Base-by-base conservation (phyloP, 768 basidiomycete species). In the Pholiota molesta region DNA sequence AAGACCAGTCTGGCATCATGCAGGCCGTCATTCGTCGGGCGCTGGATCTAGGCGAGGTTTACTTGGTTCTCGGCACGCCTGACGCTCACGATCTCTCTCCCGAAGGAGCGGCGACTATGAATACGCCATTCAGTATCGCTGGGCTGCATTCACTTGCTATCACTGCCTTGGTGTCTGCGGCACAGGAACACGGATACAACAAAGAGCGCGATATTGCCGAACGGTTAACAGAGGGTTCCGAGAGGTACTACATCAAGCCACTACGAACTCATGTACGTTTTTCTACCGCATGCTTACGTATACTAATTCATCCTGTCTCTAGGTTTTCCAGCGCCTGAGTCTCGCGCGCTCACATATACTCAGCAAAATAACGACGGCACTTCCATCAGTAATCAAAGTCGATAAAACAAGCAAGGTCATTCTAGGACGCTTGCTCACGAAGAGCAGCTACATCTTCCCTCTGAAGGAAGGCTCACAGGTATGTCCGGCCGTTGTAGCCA, bases 391-490 rank as follows among this genome's bases (percentile, higher is more conserved):
- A 0, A 37, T 59, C 57, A 59, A 49, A 17, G 28, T 59, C 17
- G 19, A 59, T 29, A 59, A 59, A n/a, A 26, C 7, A 10, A 26
- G 19, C 2, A 59, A 59, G 37, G 19, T 33, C 0, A 7, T 29
- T 3, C 17, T 59, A 3, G 14, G 28, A 0, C 5, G n/a, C 2
- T 28, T 59, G 29, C 40, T 59, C 5, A n/a, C 29, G 1, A 59
- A 59, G 33, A 52, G 33, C 47, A 59, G 35, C 19, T 59, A 59
- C n/a, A 59, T 59, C 5, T 59, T 49, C 11, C 57, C 57, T 21
- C 5, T 40, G 5, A 59, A 59, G n/a, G 29, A 17, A 4, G 45
- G 35, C 21, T 31, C 57, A 2, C 16, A 28, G 29, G 57, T 59
- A 37, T 1, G 31, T 35, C 35, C 7, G 26, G 26, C 4, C 26